These are phyloP conservation scores for Penicillium lagena DNA, from an alignment of 495 filamentous ascomycete species.

Conservation along the genomic window DNA sequence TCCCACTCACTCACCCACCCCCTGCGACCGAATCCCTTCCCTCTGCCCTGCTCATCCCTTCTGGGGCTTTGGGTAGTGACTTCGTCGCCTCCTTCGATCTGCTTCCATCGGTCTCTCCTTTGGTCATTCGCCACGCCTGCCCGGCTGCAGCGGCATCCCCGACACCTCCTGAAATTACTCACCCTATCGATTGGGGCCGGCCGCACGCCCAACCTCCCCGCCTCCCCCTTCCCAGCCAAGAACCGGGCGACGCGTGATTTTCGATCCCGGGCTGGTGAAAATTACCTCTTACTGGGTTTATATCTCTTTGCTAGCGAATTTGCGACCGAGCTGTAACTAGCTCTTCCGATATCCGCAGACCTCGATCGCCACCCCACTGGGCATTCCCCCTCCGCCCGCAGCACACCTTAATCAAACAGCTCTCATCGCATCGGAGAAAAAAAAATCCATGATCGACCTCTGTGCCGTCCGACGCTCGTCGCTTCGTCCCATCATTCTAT, in stretches of 20 bases:
- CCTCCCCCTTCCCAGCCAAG: conserved; percentile 2
- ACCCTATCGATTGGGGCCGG: conserved; percentile 32
- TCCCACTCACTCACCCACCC: too few species aligned
- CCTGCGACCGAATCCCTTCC: too few species aligned
- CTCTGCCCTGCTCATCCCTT: too few species aligned
- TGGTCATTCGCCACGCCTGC: conserved; percentile 22
- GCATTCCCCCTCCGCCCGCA: conserved; percentile 60
- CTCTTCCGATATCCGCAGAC: not conserved
- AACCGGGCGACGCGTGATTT: too few species aligned
- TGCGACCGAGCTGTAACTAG: not conserved
- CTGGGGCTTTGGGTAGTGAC: not conserved
- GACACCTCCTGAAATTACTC: conserved; percentile 47
- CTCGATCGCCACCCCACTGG: not conserved
- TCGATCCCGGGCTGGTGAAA: too few species aligned
- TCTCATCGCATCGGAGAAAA: conserved; percentile 12
- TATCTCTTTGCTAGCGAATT: not conserved
- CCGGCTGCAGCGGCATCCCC: conserved; percentile 47
- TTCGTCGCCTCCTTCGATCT: conserved; percentile 1
- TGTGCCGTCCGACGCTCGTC: conserved; percentile 22
- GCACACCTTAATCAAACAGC: conserved; percentile 69
- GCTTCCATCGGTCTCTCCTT: conserved; percentile 11
- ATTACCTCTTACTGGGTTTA: not conserved
- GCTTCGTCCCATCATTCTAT: conserved; percentile 11
- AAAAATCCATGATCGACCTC: conserved; percentile 31
- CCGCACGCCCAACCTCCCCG: conserved; percentile 3